A percentile compares a stretch with the other conserved stretches of the same genome.
Evolutionary conservation across 2,329 filamentous ascomycete genomes (phyloP).

Genomic region (Microthyrium microscopicum): DNA sequence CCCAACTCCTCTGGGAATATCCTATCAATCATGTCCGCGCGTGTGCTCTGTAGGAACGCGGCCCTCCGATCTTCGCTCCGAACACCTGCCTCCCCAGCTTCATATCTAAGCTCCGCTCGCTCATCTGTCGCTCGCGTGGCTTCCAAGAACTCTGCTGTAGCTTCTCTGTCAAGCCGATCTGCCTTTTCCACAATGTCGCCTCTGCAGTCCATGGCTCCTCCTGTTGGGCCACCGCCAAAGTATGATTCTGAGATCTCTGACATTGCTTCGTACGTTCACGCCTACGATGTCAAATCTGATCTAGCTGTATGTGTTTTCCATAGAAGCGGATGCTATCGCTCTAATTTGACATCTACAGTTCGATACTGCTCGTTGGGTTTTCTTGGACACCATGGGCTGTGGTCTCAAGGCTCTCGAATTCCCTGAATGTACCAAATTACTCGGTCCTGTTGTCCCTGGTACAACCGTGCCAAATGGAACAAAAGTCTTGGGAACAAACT

Average conservation of each 20-base stretch:
- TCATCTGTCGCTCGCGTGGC: no score
- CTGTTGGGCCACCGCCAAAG: constrained; percentile 22
- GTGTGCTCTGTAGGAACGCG: no score
- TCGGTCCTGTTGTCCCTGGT: constrained; percentile 80
- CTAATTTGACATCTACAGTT: constrained; percentile 36
- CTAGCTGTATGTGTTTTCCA: constrained; percentile 54
- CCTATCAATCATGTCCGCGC: no score
- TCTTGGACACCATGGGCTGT: constrained; percentile 92
- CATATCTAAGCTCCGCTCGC: no score
- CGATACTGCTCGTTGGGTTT: constrained; percentile 91
- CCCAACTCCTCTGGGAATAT: no score
- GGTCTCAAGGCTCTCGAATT: constrained; percentile 91
- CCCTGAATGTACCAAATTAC: constrained; percentile 87
- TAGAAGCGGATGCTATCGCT: constrained; percentile 6
- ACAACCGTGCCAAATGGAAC: constrained; percentile 85
- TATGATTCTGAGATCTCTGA: constrained; percentile 91
- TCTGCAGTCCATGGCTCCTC: constrained; percentile 12
- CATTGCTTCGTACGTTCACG: constrained; percentile 89
- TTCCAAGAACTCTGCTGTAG: no score
- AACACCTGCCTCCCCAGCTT: no score
- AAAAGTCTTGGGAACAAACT: constrained; percentile 79
- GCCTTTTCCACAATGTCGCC: background rate
- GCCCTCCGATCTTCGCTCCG: no score
- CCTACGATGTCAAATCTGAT: constrained; percentile 77
- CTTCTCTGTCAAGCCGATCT: no score